These are phyloP conservation scores for Phytophthora vignae DNA, from an alignment of 352 stramenopile species.

Conservation along the genomic window DNA sequence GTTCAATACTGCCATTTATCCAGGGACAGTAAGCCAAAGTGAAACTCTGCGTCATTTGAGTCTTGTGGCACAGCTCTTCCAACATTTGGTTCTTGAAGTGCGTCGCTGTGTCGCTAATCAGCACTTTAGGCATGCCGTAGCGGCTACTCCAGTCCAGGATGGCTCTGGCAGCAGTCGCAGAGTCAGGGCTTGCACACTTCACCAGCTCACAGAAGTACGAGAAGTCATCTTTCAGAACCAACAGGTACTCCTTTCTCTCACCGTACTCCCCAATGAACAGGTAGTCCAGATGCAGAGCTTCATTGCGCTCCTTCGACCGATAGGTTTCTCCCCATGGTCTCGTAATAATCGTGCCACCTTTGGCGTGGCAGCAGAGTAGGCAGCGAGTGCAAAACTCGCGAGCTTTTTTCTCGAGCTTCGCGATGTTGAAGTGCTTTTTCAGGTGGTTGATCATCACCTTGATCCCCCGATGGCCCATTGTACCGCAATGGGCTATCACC, in stretches of 20 bases:
- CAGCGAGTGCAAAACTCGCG: conserved; percentile 3
- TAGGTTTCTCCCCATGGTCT: conserved; percentile 12
- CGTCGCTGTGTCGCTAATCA: conserved; percentile 5
- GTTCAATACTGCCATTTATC: conserved; percentile 14
- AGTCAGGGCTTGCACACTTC: background rate
- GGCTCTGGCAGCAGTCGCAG: background rate
- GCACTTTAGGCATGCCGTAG: conserved; percentile 7
- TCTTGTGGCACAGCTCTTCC: conserved; percentile 12
- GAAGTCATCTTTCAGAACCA: conserved; percentile 16
- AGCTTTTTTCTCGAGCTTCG: conserved; percentile 3
- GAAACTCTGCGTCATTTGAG: conserved; percentile 2
- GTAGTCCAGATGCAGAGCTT: conserved; percentile 16
- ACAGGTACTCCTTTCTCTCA: conserved; percentile 3
- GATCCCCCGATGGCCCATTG: conserved; percentile 8
- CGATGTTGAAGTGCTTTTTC: conserved; percentile 4
- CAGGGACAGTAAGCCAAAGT: conserved; percentile 10
- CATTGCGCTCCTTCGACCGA: conserved; percentile 6
- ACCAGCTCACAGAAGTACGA: conserved; percentile 19
- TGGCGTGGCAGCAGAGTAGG: conserved; percentile 9
- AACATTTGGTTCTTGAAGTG: conserved; percentile 22
- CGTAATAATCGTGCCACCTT: background rate
- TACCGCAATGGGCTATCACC: conserved; percentile 20
- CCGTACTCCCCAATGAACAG: conserved; percentile 15
- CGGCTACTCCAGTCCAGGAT: conserved; percentile 14
- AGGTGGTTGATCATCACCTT: conserved; percentile 13